Evolutionary conservation across 352 stramenopile genomes (phyloP).

Genomic region (Pythium apleroticum): DNA sequence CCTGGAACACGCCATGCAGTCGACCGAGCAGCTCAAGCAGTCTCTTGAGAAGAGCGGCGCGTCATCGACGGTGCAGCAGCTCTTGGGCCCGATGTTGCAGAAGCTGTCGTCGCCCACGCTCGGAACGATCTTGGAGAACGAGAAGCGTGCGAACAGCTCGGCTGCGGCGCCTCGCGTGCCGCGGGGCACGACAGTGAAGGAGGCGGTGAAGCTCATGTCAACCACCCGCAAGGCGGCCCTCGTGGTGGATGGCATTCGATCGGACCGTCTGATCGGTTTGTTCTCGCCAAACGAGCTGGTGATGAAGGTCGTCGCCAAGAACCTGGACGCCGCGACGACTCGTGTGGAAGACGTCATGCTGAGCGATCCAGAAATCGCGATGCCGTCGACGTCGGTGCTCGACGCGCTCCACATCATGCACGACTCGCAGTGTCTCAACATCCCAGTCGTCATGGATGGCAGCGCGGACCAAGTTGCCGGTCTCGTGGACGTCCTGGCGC

Average conservation of each 20-base stretch:
- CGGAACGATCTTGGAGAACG: conserved; percentile 84
- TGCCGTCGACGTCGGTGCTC: conserved; percentile 65
- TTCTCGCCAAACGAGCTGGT: conserved; percentile 98
- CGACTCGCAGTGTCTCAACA: conserved; percentile 80
- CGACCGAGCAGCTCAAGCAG: conserved; percentile 82
- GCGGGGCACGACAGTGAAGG: conserved; percentile 84
- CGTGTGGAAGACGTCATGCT: conserved; percentile 91
- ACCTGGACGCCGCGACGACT: conserved; percentile 87
- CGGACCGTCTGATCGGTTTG: conserved; percentile 90
- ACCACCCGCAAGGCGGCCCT: conserved; percentile 90
- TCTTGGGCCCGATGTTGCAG: conserved; percentile 79
- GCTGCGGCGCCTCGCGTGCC: conserved; percentile 66
- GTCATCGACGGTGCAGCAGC: conserved; percentile 73
- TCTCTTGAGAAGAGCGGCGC: conserved; percentile 74
- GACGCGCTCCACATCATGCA: conserved; percentile 90
- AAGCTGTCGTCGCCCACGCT: conserved; percentile 82
- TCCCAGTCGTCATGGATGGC: conserved; percentile 70
- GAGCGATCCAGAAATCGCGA: conserved; percentile 80
- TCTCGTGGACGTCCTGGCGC: conserved; percentile 80
- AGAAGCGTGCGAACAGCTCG: conserved; percentile 41
- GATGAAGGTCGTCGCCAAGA: conserved; percentile 93
- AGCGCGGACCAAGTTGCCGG: conserved; percentile 64
- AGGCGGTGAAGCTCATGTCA: conserved; percentile 78
- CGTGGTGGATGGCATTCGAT: conserved; percentile 90
- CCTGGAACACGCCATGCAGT: conserved; percentile 90